Evolutionary conservation across 2,329 filamentous ascomycete genomes (phyloP).

Genomic region (Pseudocercospora cruenta): DNA sequence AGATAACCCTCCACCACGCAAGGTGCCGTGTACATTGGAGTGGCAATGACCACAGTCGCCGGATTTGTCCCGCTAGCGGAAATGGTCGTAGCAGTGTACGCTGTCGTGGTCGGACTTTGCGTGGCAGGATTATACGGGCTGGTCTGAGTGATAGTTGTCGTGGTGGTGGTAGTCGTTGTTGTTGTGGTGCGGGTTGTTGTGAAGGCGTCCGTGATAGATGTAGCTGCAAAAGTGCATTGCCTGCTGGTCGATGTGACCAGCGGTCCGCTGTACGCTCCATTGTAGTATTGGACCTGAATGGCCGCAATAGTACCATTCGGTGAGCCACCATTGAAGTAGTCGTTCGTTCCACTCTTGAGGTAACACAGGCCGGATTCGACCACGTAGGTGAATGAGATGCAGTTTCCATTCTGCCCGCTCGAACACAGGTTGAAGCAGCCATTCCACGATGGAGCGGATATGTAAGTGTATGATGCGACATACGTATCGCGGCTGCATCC

Average conservation of each 20-base stretch:
- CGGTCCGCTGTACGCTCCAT: not conserved
- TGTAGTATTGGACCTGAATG: conserved; percentile 12
- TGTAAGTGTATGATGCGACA: not conserved
- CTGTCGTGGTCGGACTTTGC: not conserved
- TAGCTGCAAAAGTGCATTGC: not conserved
- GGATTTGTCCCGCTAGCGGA: conserved; percentile 17
- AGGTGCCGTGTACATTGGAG: conserved; percentile 13
- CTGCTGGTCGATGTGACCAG: not conserved
- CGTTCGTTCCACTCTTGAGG: conserved; percentile 6
- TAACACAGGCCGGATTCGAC: not conserved
- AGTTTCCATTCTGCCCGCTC: conserved; percentile 7
- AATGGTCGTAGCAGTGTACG: conserved; percentile 19
- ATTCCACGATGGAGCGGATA: not conserved
- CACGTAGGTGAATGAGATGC: conserved; percentile 1
- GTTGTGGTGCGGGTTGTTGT: conserved; percentile 8
- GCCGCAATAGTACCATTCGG: not conserved
- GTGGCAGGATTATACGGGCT: conserved; percentile 7
- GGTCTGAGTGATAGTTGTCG: conserved; percentile 2
- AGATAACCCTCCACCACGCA: conserved; percentile 16
- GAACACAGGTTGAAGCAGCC: conserved; percentile 8
- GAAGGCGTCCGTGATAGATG: not conserved
- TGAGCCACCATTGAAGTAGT: not conserved
- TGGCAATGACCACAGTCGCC: conserved; percentile 20
- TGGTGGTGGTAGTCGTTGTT: not conserved
- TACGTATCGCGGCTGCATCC: conserved; percentile 4